A percentile compares a stretch with the other conserved stretches of the same genome.
Conservation (phyloP, 1,284 basidiomycete genomes). For the Anthracocystis setariae region DNA sequence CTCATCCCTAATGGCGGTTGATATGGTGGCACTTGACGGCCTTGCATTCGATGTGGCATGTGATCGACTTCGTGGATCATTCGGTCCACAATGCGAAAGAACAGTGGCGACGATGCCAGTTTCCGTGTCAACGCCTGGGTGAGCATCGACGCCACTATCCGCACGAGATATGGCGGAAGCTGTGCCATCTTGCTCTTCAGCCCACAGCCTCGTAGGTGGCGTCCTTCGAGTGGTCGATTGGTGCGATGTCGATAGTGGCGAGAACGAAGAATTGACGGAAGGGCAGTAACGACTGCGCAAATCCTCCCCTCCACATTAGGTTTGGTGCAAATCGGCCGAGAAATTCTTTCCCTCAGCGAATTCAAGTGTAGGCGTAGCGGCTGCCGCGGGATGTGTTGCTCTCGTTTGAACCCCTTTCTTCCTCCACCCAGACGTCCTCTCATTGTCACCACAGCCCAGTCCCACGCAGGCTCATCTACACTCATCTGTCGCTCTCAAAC, state of each 20-base stretch:
- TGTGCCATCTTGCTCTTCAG: constrained; percentile 44
- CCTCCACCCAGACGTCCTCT: constrained; percentile 2
- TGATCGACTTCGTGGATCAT: constrained; percentile 62
- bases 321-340: constrained; percentile 9
- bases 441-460: background rate
- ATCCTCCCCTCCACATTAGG: constrained; percentile 15
- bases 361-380: constrained; percentile 2
- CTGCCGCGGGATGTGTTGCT: constrained; percentile 13
- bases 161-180: constrained; percentile 52
- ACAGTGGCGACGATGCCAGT: constrained; percentile 50
- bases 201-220: too few relatives aligned
- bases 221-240: too few relatives aligned
- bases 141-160: constrained; percentile 48
- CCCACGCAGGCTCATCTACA: background rate
- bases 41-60: constrained; percentile 52
- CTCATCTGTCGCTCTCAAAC: background rate
- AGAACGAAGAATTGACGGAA: background rate
- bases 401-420: constrained; percentile 12
- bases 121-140: constrained; percentile 54
- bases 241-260: too few relatives aligned
- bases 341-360: background rate
- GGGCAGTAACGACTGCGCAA: constrained; percentile 16
- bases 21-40: constrained; percentile 50
- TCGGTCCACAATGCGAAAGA: constrained; percentile 54
- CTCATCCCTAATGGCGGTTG: constrained; percentile 49